Evolutionary conservation across 2,329 filamentous ascomycete species (phyloP).

Genomic region (Penicillium griseofulvum): DNA sequence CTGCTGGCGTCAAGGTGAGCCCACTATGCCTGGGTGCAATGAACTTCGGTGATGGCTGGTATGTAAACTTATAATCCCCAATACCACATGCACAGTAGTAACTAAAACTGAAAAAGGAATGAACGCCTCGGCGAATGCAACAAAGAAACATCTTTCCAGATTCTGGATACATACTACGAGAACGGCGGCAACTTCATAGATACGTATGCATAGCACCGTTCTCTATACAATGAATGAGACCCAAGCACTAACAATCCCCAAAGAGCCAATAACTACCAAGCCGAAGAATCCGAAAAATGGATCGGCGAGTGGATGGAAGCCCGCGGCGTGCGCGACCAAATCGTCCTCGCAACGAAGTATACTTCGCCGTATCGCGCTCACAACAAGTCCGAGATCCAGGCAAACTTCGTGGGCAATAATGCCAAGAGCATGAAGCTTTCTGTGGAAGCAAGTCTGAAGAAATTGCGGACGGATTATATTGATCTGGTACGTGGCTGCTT

Average conservation of each 20-base stretch:
- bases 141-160: constrained; percentile 49
- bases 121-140: constrained; percentile 42
- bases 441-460: constrained; percentile 33
- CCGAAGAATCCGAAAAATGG: constrained; percentile 51
- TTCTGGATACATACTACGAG: constrained; percentile 52
- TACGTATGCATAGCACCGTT: constrained; percentile 31
- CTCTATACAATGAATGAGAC: too few relatives aligned
- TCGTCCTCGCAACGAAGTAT: constrained; percentile 58
- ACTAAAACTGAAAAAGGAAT: constrained; percentile 14
- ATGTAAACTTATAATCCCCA: background rate
- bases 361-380: constrained; percentile 33
- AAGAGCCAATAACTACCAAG: constrained; percentile 50
- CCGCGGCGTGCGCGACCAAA: constrained; percentile 49
- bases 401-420: constrained; percentile 33
- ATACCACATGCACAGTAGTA: too few relatives aligned
- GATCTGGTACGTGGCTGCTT: constrained; percentile 26
- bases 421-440: constrained; percentile 34
- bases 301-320: constrained; percentile 54
- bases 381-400: constrained; percentile 39
- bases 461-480: constrained; percentile 37
- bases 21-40: constrained; percentile 55
- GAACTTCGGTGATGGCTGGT: constrained; percentile 56
- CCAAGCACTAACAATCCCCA: background rate
- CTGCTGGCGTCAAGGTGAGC: constrained; percentile 52
- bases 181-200: constrained; percentile 56